Evolutionary conservation across 306 rosid genomes (phyloP).

Genomic region (Lathyrus sativus): DNA sequence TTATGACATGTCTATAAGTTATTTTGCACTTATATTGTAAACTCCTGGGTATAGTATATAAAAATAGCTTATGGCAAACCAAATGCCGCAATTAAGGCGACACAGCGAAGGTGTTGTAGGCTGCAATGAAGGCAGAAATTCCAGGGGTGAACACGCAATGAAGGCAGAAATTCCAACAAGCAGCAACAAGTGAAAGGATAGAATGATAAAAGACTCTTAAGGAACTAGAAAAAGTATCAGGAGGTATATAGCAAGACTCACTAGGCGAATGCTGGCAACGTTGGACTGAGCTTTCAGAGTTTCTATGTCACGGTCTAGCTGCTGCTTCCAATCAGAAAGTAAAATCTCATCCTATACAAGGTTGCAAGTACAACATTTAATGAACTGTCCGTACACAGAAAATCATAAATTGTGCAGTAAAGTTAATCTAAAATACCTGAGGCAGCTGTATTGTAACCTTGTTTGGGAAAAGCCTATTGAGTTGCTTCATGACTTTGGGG

Average conservation of each 20-base stretch:
- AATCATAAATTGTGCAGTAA: slow-evolving; percentile 6
- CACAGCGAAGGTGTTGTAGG: no score
- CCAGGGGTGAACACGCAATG: no score
- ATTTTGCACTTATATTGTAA: neutral
- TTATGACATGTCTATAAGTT: neutral
- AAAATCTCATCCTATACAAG: slow-evolving; percentile 70
- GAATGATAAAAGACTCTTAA: slow-evolving; percentile 16
- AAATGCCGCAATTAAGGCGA: no score
- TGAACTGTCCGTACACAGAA: slow-evolving; percentile 23
- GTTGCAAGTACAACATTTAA: slow-evolving; percentile 23
- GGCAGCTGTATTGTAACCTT: slow-evolving; percentile 85
- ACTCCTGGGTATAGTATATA: neutral
- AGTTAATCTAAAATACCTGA: slow-evolving; percentile 60
- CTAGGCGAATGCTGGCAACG: slow-evolving; percentile 62
- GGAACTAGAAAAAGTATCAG: slow-evolving; percentile 3
- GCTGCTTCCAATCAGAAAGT: slow-evolving; percentile 87
- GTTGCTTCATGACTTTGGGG: slow-evolving; percentile 86
- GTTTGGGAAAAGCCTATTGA: slow-evolving; percentile 85
- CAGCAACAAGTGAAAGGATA: slow-evolving; percentile 24
- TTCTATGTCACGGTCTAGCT: slow-evolving; percentile 81
- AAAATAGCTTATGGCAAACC: neutral
- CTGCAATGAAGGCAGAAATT: no score
- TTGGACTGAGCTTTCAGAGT: slow-evolving; percentile 88
- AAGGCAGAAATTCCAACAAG: neutral
- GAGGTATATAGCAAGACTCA: slow-evolving; percentile 51